A percentile compares a stretch with the other conserved stretches of the same genome.
These are phyloP conservation scores for Trichophyton equinum DNA, from an alignment of 2,329 filamentous ascomycete species.

Conservation along the genomic window DNA sequence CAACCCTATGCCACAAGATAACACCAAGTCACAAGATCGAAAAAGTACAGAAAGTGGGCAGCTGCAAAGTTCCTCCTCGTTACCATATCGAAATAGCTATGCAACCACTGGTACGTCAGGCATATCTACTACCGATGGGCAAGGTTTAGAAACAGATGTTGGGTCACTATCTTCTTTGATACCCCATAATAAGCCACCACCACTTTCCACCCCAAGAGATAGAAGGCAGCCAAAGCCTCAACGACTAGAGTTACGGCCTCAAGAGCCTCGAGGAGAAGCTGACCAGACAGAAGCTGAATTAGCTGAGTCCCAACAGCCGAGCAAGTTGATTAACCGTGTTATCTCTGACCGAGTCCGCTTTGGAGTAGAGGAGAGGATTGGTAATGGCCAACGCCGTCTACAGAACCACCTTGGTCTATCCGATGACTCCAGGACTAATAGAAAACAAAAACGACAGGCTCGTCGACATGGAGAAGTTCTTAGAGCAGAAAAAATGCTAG, in stretches of 20 bases:
- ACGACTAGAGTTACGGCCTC: slow-evolving; percentile 18
- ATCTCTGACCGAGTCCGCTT: slow-evolving; percentile 31
- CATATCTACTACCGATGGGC: not conserved
- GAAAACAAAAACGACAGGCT: slow-evolving; percentile 10
- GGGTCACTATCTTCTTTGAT: slow-evolving; percentile 20
- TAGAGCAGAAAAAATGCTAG: slow-evolving; percentile 57
- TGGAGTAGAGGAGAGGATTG: slow-evolving; percentile 33
- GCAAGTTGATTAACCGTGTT: slow-evolving; percentile 15
- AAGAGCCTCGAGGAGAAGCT: slow-evolving; percentile 21
- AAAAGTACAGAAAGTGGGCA: not conserved
- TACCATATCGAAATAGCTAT: not conserved
- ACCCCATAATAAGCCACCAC: slow-evolving; percentile 11
- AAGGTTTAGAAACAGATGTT: not conserved
- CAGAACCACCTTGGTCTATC: slow-evolving; percentile 25
- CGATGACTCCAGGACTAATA: slow-evolving; percentile 7
- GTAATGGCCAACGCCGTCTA: slow-evolving; percentile 30
- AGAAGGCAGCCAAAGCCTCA: slow-evolving; percentile 7
- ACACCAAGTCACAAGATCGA: not conserved
- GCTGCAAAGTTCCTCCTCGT: not conserved
- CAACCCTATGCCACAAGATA: not conserved
- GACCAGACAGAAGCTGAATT: not conserved
- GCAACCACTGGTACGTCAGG: not conserved
- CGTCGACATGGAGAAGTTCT: slow-evolving; percentile 43
- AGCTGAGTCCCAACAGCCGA: slow-evolving; percentile 7
- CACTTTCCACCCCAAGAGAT: slow-evolving; percentile 11